Base-by-base conservation (phyloP, 345 rosid genomes). In the Pistacia vera region DNA sequence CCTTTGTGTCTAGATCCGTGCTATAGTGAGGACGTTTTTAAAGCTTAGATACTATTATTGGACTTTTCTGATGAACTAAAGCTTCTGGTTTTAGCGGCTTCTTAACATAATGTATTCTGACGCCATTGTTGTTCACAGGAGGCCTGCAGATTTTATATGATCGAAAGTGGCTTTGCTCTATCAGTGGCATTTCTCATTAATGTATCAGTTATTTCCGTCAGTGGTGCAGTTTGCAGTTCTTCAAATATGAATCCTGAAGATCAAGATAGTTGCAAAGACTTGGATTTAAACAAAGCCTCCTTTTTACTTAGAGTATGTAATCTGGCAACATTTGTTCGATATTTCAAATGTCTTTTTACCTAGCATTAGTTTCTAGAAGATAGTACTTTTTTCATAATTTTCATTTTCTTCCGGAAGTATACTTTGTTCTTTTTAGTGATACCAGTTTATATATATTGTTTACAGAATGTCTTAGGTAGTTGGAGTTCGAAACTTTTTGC, bases 401-500 rank as follows among this genome's bases (percentile, higher is more conserved):
- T 9, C 64, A 55, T n/a, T 25, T 70, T 69, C 46, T 54, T 54
- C 56, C 57, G 55, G 54, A 54, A 33, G 7, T 65, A 35, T 51
- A 8, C 4, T 33, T 33, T 9, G 38, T 41, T 55, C 11, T 18
- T 22, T n/a, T 56, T 49, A 16, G 0, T 61, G 58, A 72, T 78
- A 46, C 16, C 35, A 20, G 1, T 56, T 17, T 68, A 13, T 68
- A 30, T 36, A 12, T 80, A 54, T 77, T 44, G 49, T 67, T 86
- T 75, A 65, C 90, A 95, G 97, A 93, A 96, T 86, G 99, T 96
- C 59, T 80, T 96, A 66, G 99, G 99, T 44, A 87, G 83, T 52
- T 96, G 99, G 99, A 96, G 98, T 79, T 96, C 99, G 59, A 96
- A 93, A 82, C 86, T 93, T 73, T 96, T 96, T 66, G 98, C 95